Evolutionary conservation across 2,329 filamentous ascomycete species (phyloP), one percentile per base, ranked within the genome.

Genomic region (Septoria petroselini): DNA sequence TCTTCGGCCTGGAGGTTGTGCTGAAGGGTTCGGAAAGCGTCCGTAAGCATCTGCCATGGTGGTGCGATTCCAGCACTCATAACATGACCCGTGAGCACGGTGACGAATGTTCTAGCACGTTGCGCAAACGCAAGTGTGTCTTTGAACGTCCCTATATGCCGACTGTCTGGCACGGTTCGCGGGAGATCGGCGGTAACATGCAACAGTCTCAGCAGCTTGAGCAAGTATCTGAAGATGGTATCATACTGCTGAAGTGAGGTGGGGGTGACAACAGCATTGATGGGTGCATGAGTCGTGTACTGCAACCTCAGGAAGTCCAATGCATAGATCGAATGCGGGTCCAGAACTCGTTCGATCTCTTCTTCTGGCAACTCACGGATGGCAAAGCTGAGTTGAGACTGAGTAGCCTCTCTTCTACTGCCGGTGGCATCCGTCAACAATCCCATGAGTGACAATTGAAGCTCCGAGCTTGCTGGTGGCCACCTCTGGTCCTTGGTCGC

Each of bases 381-480:
- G 0, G 88, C 82, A 65, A 98, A 97, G 67, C 74, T 68, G 29
- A 70, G 67, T 0, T 73, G 72, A 0, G 73, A 71, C 1, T 75
- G 65, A 19, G 35, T n/a, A n/a, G 17, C 31, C 18, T 1, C 53
- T 8, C 19, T 31, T 31, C 35, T 33, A 18, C 17, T 17, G n/a
- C 14, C 19, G 23, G 29, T 46, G 11, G 44, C 34, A 11, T 58
- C 42, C 11, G 46, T 42, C 17, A 48, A 18, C 47, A 50, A 60
- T 0, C 89, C 90, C 79, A 91, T 94, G 14, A 98, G 75, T 0
- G 88, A 88, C 4, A 97, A 76, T 7, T 90, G 82, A n/a, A 98
- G 73, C 67, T 97, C 93, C 0, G 91, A 96, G 67, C 88, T 94
- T 18, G 90, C 90, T 3, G 93, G 93, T 19, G 93, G 93, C 93